A percentile compares a stretch with the other conserved stretches of the same genome.
Evolutionary conservation across 2,329 filamentous ascomycete species (phyloP).

Genomic region (Dryadomyces quercivorus): DNA sequence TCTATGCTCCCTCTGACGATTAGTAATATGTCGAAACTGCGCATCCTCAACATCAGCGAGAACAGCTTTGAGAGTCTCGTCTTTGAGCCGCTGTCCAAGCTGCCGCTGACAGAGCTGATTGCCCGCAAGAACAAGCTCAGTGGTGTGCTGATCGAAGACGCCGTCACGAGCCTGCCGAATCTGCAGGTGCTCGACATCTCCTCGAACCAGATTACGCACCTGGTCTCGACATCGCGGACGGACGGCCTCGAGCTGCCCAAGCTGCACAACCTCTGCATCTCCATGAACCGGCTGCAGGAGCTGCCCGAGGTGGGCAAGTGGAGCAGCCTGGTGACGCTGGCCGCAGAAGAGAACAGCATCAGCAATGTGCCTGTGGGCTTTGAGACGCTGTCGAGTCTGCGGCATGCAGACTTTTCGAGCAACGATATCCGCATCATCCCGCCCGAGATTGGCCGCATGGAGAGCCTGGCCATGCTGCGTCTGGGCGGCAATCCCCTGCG

Average conservation of each 20-base stretch:
- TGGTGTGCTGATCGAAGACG: constrained; percentile 56
- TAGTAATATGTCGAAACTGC: constrained; percentile 54
- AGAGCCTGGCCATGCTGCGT: constrained; percentile 59
- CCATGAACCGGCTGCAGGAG: constrained; percentile 62
- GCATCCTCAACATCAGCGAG: constrained; percentile 65
- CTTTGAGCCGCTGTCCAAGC: constrained; percentile 51
- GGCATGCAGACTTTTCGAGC: constrained; percentile 69
- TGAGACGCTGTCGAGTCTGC: constrained; percentile 51
- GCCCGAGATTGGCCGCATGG: constrained; percentile 67
- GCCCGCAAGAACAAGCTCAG: constrained; percentile 68
- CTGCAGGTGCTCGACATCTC: constrained; percentile 70
- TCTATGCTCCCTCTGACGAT: constrained; percentile 56
- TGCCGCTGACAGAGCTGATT: constrained; percentile 63
- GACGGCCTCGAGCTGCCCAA: constrained; percentile 51
- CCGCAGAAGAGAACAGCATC: constrained; percentile 74
- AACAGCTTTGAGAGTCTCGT: constrained; percentile 65
- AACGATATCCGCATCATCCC: constrained; percentile 74
- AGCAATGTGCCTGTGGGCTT: constrained; percentile 66
- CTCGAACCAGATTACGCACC: constrained; percentile 55
- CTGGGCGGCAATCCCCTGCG: constrained; percentile 82
- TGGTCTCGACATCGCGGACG: constrained; percentile 27
- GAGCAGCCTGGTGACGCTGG: constrained; percentile 58
- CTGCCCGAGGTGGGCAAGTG: constrained; percentile 68
- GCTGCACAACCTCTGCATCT: constrained; percentile 63
- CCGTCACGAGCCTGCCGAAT: constrained; percentile 43